Base-by-base conservation (phyloP, 192 early-diverging fungal genomes). In the Coemansia sp. region DNA sequence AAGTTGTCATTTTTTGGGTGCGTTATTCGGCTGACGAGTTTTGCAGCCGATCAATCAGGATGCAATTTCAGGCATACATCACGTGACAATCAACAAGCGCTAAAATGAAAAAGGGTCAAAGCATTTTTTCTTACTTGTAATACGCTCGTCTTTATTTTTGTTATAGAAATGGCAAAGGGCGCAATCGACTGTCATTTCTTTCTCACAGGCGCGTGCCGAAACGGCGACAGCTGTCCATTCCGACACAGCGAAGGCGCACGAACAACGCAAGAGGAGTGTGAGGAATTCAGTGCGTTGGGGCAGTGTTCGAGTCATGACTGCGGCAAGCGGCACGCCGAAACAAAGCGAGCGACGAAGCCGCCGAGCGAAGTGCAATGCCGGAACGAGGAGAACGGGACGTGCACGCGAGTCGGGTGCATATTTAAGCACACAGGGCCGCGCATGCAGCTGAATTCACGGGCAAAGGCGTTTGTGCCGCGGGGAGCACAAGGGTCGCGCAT, bases 101-200 rank as follows among this genome's bases (percentile, higher is more conserved):
- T 50, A 7, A 15, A 21, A 49, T 66, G 7, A 42, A 42, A 40
- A 42, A 42, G 40, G 40, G 4, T n/a, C 40, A 42, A 15, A 31
- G 11, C 46, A 21, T 47, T 55, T 50, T 23, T 52, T 37, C 28
- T 37, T 10, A 36, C n/a, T 36, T 34, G 20, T 58, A 31, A 31
- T 31, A 31, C 31, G 31, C 40, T 42, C 3, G 11, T 42, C 38
- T 47, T 46, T 21, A 21, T 47, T 14, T 51, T 60, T 57, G 19
- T 62, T 15, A 6, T 7, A 6, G 31, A 31, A 50, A 22, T 49
- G 48, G 51, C 65, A 5, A 63, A 53, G 48, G 62, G 64, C 17
- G 31, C 59, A 48, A 52, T 71, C 10, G 76, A 78, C 58, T 78
- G 76, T 37, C 71, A 72, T 62, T 78, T 78, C 56, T 78, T 66